Evolutionary conservation across 495 filamentous ascomycete genomes (phyloP).

Genomic region (Aspergillus campestris): DNA sequence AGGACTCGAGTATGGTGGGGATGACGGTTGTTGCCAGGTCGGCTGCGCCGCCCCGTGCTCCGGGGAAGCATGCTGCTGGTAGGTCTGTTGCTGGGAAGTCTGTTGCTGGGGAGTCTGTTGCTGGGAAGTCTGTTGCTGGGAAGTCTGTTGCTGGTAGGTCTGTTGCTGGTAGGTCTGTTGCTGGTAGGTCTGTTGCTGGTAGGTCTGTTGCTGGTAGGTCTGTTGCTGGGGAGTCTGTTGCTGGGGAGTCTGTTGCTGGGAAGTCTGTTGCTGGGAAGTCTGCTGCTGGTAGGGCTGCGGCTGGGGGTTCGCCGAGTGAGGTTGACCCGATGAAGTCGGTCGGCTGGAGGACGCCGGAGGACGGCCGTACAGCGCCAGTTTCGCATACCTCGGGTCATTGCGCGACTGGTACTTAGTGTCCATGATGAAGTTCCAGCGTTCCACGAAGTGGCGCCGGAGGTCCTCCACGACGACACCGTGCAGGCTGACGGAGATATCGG

Average conservation of each 20-base stretch:
- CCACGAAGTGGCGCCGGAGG: conserved; percentile 68
- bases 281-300: background rate
- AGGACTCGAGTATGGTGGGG: too few species aligned
- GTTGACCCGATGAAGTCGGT: conserved; percentile 13
- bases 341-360: background rate
- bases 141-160: conserved; percentile 3
- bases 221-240: conserved; percentile 6
- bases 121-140: conserved; percentile 6
- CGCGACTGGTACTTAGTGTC: conserved; percentile 68
- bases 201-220: background rate
- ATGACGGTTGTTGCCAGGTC: background rate
- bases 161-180: conserved; percentile 1
- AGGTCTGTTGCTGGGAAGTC: conserved; percentile 6
- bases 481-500: conserved; percentile 76
- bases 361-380: conserved; percentile 35
- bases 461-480: conserved; percentile 74
- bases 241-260: conserved; percentile 3
- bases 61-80: background rate
- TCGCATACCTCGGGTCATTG: conserved; percentile 53
- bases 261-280: background rate
- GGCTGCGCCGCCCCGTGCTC: background rate
- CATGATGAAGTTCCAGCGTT: conserved; percentile 93
- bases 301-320: conserved; percentile 3
- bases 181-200: conserved; percentile 3
- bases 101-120: conserved; percentile 6